Evolutionary conservation across 2,329 filamentous ascomycete species (phyloP).

Genomic region (Phyllosticta citrichinensis): DNA sequence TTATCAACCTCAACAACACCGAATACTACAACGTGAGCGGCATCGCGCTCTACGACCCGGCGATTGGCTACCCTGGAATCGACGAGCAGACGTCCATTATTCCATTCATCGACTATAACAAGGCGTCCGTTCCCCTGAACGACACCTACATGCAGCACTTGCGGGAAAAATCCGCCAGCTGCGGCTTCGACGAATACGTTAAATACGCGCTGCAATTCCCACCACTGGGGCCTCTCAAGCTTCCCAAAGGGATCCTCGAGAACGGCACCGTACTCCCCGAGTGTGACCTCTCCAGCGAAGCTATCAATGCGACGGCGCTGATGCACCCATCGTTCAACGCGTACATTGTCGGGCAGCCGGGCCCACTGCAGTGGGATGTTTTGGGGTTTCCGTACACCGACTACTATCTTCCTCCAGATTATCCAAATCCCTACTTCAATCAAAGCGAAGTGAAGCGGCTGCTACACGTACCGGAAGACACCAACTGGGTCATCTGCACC

Average conservation of each 20-base stretch:
- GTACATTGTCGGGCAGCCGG: conserved; percentile 63
- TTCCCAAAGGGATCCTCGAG: not conserved
- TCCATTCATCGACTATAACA: conserved; percentile 34
- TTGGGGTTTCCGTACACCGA: conserved; percentile 58
- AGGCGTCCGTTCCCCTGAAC: conserved; percentile 37
- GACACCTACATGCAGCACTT: conserved; percentile 32
- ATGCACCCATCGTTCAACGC: conserved; percentile 73
- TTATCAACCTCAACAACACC: conserved; percentile 19
- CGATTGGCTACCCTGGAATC: conserved; percentile 15
- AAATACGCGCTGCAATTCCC: conserved; percentile 33
- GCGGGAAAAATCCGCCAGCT: conserved; percentile 30
- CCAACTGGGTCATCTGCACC: conserved; percentile 20
- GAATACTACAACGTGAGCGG: conserved; percentile 24
- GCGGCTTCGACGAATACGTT: conserved; percentile 37
- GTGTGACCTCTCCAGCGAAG: conserved; percentile 43
- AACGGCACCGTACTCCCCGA: conserved; percentile 4
- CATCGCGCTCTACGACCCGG: conserved; percentile 23
- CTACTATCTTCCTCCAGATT: conserved; percentile 51
- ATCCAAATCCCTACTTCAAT: conserved; percentile 57
- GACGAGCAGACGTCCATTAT: conserved; percentile 17
- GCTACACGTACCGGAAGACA: conserved; percentile 24
- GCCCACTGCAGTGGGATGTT: conserved; percentile 59
- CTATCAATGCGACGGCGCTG: conserved; percentile 42
- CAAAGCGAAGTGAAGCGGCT: conserved; percentile 27
- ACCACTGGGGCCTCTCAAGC: conserved; percentile 18